Evolutionary conservation across 192 early-diverging fungal species (phyloP).

Genomic region (Geranomyces variabilis): DNA sequence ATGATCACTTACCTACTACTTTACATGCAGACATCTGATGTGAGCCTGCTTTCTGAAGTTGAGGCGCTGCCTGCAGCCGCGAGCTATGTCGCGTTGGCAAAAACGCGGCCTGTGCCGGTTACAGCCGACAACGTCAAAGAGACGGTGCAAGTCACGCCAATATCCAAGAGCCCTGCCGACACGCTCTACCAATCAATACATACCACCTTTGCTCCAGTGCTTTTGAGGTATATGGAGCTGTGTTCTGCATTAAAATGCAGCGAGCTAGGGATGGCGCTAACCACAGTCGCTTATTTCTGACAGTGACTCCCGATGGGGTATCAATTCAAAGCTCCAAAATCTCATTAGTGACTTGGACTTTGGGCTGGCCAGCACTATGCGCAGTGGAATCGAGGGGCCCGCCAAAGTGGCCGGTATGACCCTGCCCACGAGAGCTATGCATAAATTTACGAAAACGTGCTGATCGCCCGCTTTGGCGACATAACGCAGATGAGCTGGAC

Average conservation of each 20-base stretch:
- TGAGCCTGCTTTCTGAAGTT: neutral
- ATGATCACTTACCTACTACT: neutral
- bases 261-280: too few species aligned
- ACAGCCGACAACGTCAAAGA: slow-evolving; percentile 24
- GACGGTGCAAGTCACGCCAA: slow-evolving; percentile 24
- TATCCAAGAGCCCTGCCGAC: slow-evolving; percentile 23
- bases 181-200: slow-evolving; percentile 44
- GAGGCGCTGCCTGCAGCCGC: neutral
- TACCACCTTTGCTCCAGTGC: slow-evolving; percentile 39
- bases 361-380: slow-evolving; percentile 21
- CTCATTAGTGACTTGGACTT: slow-evolving; percentile 44
- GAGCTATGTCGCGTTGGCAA: slow-evolving; percentile 23
- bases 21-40: neutral
- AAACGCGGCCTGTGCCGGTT: slow-evolving; percentile 12
- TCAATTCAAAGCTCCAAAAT: slow-evolving; percentile 35
- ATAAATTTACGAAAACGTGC: neutral
- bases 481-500: slow-evolving; percentile 29
- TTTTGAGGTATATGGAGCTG: slow-evolving; percentile 33
- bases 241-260: too few species aligned
- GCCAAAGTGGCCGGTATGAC: slow-evolving; percentile 1
- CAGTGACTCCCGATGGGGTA: slow-evolving; percentile 27
- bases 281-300: too few species aligned
- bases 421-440: neutral
- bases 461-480: neutral
- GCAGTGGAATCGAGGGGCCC: slow-evolving; percentile 3